Evolutionary conservation across 129 eudicot genomes (phyloP).

Genomic region (Lonicera japonica): DNA sequence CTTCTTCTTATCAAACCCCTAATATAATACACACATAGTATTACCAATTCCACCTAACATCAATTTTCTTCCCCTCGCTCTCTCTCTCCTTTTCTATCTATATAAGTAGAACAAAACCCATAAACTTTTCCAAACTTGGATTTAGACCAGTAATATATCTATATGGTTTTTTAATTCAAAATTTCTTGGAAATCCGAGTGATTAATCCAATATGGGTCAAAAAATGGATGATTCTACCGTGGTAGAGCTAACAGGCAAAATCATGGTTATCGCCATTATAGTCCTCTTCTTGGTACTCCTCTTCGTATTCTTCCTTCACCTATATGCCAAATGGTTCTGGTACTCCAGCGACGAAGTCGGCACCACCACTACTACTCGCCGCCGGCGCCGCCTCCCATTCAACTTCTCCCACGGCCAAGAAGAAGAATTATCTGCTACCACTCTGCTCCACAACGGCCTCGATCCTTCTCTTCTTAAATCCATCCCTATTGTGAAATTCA

Average conservation of each 20-base stretch:
- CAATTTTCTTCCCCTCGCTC: no score
- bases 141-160: no score
- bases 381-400: constrained; percentile 39
- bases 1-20: not conserved
- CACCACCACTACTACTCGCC: constrained; percentile 13
- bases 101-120: no score
- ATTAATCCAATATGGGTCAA: not conserved
- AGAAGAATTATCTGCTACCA: constrained; percentile 9
- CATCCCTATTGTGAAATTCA: constrained; percentile 39
- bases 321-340: constrained; percentile 68
- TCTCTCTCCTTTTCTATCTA: no score
- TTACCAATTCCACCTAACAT: no score
- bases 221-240: constrained; percentile 30
- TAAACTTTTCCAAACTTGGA: no score
- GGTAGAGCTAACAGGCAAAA: constrained; percentile 48
- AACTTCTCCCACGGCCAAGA: constrained; percentile 27
- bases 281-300: constrained; percentile 42
- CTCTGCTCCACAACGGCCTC: constrained; percentile 50
- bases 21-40: no score
- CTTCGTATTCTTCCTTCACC: constrained; percentile 42
- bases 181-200: no score
- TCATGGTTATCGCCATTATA: constrained; percentile 52
- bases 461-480: constrained; percentile 49
- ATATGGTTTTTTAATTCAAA: no score
- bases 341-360: constrained; percentile 24